Evolutionary conservation across 1,284 basidiomycete genomes (phyloP).

Genomic region (Trichosporon inkin): DNA sequence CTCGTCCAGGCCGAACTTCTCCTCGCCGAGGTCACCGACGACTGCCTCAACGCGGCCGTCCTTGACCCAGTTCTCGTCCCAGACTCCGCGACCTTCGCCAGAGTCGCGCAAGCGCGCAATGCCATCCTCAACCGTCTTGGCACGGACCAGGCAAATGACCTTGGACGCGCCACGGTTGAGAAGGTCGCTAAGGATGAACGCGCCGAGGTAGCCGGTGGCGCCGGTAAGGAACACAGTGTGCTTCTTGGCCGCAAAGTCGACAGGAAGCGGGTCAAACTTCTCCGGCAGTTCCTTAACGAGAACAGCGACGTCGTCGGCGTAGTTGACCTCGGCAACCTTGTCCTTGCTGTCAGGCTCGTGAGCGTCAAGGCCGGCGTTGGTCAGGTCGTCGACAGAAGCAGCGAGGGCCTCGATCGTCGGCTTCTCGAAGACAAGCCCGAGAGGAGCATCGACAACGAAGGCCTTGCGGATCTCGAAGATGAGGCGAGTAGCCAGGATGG

Average conservation of each 20-base stretch:
- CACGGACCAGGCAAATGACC: slow-evolving; percentile 88
- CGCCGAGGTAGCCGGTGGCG: slow-evolving; percentile 94
- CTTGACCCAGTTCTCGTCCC: slow-evolving; percentile 82
- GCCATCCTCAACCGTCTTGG: slow-evolving; percentile 62
- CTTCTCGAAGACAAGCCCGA: slow-evolving; percentile 88
- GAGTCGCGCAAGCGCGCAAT: slow-evolving; percentile 69
- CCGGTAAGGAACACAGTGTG: slow-evolving; percentile 91
- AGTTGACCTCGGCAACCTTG: slow-evolving; percentile 50
- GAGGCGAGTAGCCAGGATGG: slow-evolving; percentile 92
- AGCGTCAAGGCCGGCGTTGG: slow-evolving; percentile 76
- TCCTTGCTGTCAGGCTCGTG: slow-evolving; percentile 49
- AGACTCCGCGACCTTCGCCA: slow-evolving; percentile 80
- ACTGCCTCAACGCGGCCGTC: slow-evolving; percentile 73
- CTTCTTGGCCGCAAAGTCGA: slow-evolving; percentile 57
- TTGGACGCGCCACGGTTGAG: slow-evolving; percentile 68
- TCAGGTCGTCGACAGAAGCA: slow-evolving; percentile 68
- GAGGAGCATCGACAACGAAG: slow-evolving; percentile 85
- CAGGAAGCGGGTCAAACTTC: slow-evolving; percentile 59
- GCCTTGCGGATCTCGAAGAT: slow-evolving; percentile 94
- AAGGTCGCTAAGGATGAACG: slow-evolving; percentile 82
- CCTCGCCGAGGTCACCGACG: slow-evolving; percentile 77
- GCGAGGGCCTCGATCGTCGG: slow-evolving; percentile 84
- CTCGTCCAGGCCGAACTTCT: slow-evolving; percentile 69
- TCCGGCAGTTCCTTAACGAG: slow-evolving; percentile 61
- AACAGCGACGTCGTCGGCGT: slow-evolving; percentile 72